phyloP scores from a whole-genome alignment of 192 early-diverging fungal genomes.

The Bifiguratus adelaidae region DNA sequence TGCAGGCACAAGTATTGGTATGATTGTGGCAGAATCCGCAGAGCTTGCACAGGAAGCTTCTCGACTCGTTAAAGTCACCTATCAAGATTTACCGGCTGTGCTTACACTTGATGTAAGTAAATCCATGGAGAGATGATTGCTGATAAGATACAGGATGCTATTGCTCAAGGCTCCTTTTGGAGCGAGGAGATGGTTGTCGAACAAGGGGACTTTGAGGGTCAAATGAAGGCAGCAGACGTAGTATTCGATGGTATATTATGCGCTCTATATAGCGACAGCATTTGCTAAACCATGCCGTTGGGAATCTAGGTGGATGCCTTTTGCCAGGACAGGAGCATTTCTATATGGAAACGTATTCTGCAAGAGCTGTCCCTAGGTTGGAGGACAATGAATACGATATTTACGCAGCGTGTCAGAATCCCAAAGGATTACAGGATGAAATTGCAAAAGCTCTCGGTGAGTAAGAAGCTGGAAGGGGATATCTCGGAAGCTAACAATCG shows the following conservation, averaged over 20 bases:
- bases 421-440: constrained; percentile 58
- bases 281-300: too few species aligned
- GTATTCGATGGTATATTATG: too few species aligned
- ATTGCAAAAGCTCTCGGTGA: constrained; percentile 66
- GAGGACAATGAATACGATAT: constrained; percentile 77
- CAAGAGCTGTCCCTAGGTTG: constrained; percentile 53
- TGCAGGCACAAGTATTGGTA: constrained; percentile 59
- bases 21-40: constrained; percentile 65
- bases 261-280: too few species aligned
- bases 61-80: constrained; percentile 56
- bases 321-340: constrained; percentile 75
- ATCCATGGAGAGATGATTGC: not conserved
- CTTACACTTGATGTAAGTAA: constrained; percentile 60
- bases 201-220: too few species aligned
- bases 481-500: too few species aligned
- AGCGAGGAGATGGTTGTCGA: too few species aligned
- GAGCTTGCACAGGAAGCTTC: constrained; percentile 57
- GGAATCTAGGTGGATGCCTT: constrained; percentile 9
- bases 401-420: constrained; percentile 71
- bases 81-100: constrained; percentile 59
- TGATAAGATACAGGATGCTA: not conserved
- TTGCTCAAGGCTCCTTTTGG: too few species aligned
- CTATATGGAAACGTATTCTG: constrained; percentile 73
- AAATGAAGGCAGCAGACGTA: too few species aligned
- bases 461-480: too few species aligned